Base-by-base conservation (phyloP, 768 basidiomycete species). In the Tylopilus plumbeoviolaceoides region DNA sequence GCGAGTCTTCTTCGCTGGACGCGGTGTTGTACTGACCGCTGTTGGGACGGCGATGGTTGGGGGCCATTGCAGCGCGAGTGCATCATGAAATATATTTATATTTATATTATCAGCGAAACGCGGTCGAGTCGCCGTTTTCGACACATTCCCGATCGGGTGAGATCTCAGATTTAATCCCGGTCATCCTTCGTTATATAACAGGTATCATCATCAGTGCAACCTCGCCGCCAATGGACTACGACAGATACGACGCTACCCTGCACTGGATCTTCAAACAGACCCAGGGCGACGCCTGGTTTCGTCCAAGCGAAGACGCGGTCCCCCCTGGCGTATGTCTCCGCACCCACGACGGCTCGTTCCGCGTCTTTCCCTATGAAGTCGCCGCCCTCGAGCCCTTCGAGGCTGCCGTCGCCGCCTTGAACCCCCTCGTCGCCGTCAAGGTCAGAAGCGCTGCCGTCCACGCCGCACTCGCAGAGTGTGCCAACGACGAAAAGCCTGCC, bases 391-490 rank as follows among this genome's bases (percentile, higher is more conserved):
- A 75, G 59, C 77, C 77, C 0, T 83, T 83, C 62, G 80, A 81
- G 69, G 69, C 72, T 6, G 81, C 81, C 14, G 71, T 83, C 46
- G 69, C 73, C 14, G 70, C 74, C 3, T 64, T 83, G 48, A 81
- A 82, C 62, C 78, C 81, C 21, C 73, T 79, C 51, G 80, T 82
- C 41, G 78, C 77, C 1, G 77, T 81, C 54, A 80, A 82, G 50
- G 70, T 79, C 44, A 69, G 78, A 31, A 75, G 73, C 58, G 78
- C 77, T 2, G 72, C 75, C 11, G 75, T 79, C 0, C 79, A 81
- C 38, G 78, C 79, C 17, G 78, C 79, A 0, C 66, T 81, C 43
- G 73, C 77, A 39, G 77, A 79, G 59, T 58, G 31, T 18, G 23
- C 27, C 30, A 15, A 15, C 27, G 68, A 68, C 51, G 65, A 67